A percentile compares a stretch with the other conserved stretches of the same genome.
Evolutionary conservation across 352 stramenopile genomes (phyloP).

Genomic region (Phytopythium aichiense): DNA sequence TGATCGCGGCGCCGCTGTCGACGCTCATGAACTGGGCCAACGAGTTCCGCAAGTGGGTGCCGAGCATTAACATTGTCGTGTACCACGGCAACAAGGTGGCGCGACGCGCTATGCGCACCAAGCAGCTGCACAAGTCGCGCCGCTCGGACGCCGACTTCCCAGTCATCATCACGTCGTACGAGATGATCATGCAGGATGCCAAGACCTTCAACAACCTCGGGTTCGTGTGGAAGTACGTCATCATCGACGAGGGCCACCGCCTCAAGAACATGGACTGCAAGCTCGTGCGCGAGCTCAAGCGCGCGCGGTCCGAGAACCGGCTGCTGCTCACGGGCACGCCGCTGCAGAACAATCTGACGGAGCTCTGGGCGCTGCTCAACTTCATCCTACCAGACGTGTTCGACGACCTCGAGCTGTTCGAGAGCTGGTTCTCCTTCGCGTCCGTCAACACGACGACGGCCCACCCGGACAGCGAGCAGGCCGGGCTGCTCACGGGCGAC

Average conservation of each 20-base stretch:
- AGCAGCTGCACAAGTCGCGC: conserved; percentile 46
- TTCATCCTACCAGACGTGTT: conserved; percentile 98
- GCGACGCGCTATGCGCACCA: conserved; percentile 42
- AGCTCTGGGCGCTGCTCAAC: conserved; percentile 99
- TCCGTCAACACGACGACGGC: conserved; percentile 5
- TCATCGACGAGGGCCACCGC: conserved; percentile 98
- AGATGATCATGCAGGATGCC: conserved; percentile 79
- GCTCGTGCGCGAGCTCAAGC: conserved; percentile 94
- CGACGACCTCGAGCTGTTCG: conserved; percentile 96
- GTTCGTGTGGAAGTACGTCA: conserved; percentile 93
- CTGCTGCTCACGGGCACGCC: conserved; percentile 95
- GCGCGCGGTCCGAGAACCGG: conserved; percentile 89
- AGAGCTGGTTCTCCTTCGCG: conserved; percentile 98
- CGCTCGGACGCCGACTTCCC: conserved; percentile 68
- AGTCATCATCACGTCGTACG: conserved; percentile 87
- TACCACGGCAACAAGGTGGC: conserved; percentile 92
- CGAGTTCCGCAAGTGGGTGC: conserved; percentile 77
- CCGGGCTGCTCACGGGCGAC: conserved; percentile 85
- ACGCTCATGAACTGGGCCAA: conserved; percentile 98
- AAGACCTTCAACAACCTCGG: conserved; percentile 50
- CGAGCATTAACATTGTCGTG: conserved; percentile 93
- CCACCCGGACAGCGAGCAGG: conserved; percentile 52
- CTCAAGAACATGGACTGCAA: conserved; percentile 98
- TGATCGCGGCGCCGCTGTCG: conserved; percentile 97
- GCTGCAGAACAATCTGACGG: conserved; percentile 97